Base-by-base conservation (phyloP, 345 rosid genomes). In the Noccaea caerulescens region DNA sequence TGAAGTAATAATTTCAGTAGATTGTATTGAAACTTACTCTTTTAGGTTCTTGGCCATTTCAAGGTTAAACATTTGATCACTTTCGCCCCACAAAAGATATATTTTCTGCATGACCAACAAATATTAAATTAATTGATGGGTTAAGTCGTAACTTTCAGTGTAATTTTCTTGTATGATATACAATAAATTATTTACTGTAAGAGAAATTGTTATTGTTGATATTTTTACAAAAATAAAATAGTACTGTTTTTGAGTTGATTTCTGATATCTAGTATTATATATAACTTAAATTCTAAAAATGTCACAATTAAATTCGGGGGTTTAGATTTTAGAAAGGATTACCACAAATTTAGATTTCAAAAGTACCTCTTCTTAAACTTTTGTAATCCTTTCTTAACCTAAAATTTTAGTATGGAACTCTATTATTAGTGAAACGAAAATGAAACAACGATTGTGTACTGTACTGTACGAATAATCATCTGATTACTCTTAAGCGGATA, bases 21-120 rank as follows among this genome's bases (percentile, higher is more conserved):
- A 16, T 3, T 56, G 5, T 42, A 49, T 18, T 41, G 39, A 37
- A 38, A 69, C 87, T 5, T 85, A 93, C 98, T 80, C 84, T 84
- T 85, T 89, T 96, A 93, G 89, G 76, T 72, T 86, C 76, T 83
- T 82, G 46, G 97, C 98, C 5, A 80, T 76, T 69, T 83, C 94
- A 61, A 89, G 67, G 30, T 79, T 83, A 80, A 93, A 91, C 30
- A 87, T 66, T 32, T 81, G 87, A 27, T 93, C 98, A 55, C 79
- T 71, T 75, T 91, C 94, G 0, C 98, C 98, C 97, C 96, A 93
- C 18, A 93, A 43, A 3, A 93, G 88, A 83, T 85, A 90, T 76
- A 93, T 83, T 66, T 80, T 93, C 98, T 93, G 84, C 81, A 79
- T n/a, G 42, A 46, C 39, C 11, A 36, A 4, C 6, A 5, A 36